Evolutionary conservation across 441 rosid species (phyloP), one percentile per base, ranked within the genome.

Genomic region (Jatropha multifida): DNA sequence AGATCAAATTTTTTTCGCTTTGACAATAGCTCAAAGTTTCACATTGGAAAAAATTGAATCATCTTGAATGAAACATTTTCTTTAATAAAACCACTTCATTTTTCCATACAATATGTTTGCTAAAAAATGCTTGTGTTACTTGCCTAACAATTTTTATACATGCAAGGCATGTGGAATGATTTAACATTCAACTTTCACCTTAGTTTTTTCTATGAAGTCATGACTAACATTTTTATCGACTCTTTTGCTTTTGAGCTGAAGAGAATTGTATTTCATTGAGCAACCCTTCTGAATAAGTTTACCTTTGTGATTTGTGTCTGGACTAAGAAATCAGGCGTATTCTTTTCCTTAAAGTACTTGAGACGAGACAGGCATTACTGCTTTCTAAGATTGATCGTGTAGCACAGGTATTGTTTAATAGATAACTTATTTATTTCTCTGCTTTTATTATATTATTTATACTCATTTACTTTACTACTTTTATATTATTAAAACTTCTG

Each of bases 281-380:
- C 4, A 12, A 5, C 26, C 23, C 71, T 71, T 68, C 77, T 72
- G 41, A 78, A 32, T 75, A 13, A 60, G 46, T 75, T 58, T 63
- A 69, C 76, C 65, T 80, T 74, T 74, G 8, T 62, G 62, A 63
- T 80, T 81, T 74, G 26, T 84, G 66, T 81, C 59, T 81, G 83
- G 75, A 81, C 82, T 76, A 85, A 96, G 99, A 92, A 89, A 90
- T 90, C 86, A 89, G 96, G 90, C 90, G 81, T 75, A 83, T 87
- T 83, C 87, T 97, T 69, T 92, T 93, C 87, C 84, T 85, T 51
- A 94, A 94, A 92, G 94, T 97, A 72, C 97, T 98, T 74, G 99
- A 94, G 84, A 87, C 93, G 69, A 86, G 98, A 79, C 93, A 92
- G 90, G 85, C 87, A 60, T 81, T 97, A 73, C 79, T 97, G 83